Evolutionary conservation across 495 filamentous ascomycete genomes (phyloP).

Genomic region (Astrothelium macrocarpum): DNA sequence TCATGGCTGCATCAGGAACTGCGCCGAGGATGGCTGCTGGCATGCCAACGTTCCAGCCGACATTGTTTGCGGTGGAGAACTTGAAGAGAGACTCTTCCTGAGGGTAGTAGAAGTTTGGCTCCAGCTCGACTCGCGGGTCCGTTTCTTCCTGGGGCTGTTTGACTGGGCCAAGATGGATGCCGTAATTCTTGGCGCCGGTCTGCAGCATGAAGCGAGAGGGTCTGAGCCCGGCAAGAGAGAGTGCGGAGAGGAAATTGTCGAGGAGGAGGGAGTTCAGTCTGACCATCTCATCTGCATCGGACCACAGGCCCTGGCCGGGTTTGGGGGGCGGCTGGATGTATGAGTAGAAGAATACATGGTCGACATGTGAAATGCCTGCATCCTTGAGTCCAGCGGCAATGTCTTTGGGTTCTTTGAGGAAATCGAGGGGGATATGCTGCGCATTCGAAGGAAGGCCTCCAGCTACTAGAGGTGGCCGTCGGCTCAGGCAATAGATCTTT

Average conservation of each 20-base stretch:
- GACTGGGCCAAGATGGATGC: slow-evolving; percentile 38
- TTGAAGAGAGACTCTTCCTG: slow-evolving; percentile 40
- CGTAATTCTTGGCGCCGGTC: slow-evolving; percentile 25
- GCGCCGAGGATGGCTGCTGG: slow-evolving; percentile 21
- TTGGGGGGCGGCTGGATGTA: slow-evolving; percentile 42
- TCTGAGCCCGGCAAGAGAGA: slow-evolving; percentile 33
- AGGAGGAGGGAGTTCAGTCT: slow-evolving; percentile 18
- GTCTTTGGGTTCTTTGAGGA: slow-evolving; percentile 34
- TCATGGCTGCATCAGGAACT: slow-evolving; percentile 28
- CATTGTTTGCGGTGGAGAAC: slow-evolving; percentile 27
- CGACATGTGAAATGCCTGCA: slow-evolving; percentile 27
- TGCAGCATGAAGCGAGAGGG: slow-evolving; percentile 44
- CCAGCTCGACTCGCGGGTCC: slow-evolving; percentile 35
- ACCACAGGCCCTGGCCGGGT: slow-evolving; percentile 35
- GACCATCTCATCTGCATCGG: slow-evolving; percentile 37
- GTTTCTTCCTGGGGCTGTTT: slow-evolving; percentile 37
- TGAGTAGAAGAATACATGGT: slow-evolving; percentile 48
- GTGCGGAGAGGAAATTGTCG: slow-evolving; percentile 38
- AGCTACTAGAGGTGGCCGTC: slow-evolving; percentile 34
- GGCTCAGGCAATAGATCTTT: slow-evolving; percentile 42
- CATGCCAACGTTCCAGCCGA: slow-evolving; percentile 36
- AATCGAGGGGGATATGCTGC: slow-evolving; percentile 41
- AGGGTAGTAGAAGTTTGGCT: slow-evolving; percentile 45
- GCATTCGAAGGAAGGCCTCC: slow-evolving; percentile 30
- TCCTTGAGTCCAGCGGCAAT: slow-evolving; percentile 33